phyloP scores from a whole-genome alignment of 2,329 filamentous ascomycete species.

The Colletotrichum ledebouriae region DNA sequence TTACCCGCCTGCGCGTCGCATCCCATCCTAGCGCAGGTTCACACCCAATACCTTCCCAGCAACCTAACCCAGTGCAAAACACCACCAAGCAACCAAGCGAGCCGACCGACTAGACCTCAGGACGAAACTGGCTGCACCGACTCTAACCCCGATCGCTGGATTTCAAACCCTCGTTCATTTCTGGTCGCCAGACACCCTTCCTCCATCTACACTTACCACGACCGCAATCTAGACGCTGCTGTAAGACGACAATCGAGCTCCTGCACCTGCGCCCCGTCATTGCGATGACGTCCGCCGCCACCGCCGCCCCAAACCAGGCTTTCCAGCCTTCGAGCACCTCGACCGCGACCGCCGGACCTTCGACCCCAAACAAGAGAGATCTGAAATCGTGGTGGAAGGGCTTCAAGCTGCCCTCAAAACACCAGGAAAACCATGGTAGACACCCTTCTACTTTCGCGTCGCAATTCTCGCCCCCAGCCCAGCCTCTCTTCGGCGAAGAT shows the following conservation, averaged over 20 bases:
- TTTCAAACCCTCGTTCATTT: slow-evolving; percentile 5
- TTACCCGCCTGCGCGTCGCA: slow-evolving; percentile 41
- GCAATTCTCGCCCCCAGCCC: slow-evolving; percentile 18
- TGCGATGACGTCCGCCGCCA: slow-evolving; percentile 50
- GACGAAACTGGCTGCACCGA: slow-evolving; percentile 31
- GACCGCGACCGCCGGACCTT: slow-evolving; percentile 53
- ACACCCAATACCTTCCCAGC: slow-evolving; percentile 38
- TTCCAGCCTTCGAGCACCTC: slow-evolving; percentile 39
- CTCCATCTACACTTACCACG: slow-evolving; percentile 3
- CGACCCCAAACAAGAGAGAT: slow-evolving; percentile 87
- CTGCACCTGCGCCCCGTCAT: slow-evolving; percentile 46
- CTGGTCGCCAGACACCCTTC: slow-evolving; percentile 22
- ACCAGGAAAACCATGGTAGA: slow-evolving; percentile 69
- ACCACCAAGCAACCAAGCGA: slow-evolving; percentile 40
- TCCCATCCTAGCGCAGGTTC: slow-evolving; percentile 40
- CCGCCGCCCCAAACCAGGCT: slow-evolving; percentile 43
- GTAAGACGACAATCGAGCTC: slow-evolving; percentile 36
- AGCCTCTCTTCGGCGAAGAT: slow-evolving; percentile 42
- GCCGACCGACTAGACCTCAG: slow-evolving; percentile 24
- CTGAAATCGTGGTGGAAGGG: slow-evolving; percentile 97
- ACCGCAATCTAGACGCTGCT: slow-evolving; percentile 30
- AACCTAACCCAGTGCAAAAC: slow-evolving; percentile 41
- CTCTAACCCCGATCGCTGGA: slow-evolving; percentile 7
- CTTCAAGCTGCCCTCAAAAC: slow-evolving; percentile 80
- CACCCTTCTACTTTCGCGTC: slow-evolving; percentile 52